Evolutionary conservation across 345 rosid species (phyloP).

Genomic region (Toxicodendron radicans): DNA sequence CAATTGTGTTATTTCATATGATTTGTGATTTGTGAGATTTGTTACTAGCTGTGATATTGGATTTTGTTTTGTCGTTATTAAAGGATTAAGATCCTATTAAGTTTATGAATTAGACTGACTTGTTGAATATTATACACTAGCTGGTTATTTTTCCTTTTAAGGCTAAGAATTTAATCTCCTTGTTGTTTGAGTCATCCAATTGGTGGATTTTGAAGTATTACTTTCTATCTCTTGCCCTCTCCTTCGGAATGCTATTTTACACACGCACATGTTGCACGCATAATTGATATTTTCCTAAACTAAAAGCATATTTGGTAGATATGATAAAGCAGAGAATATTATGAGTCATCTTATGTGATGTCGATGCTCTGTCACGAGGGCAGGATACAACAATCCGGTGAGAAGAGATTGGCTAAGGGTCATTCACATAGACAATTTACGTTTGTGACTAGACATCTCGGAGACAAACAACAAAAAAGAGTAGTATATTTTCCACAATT

Average conservation of each 20-base stretch:
- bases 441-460: not conserved
- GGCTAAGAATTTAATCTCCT: not conserved
- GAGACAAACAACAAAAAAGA: not conserved
- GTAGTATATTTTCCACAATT: not conserved
- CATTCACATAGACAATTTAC: not conserved
- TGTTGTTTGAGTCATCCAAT: not conserved
- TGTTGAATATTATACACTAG: not conserved
- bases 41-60: not conserved
- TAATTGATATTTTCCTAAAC: not conserved
- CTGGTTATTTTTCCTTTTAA: not conserved
- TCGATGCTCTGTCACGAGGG: not conserved
- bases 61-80: not conserved
- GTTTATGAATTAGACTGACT: slow-evolving; percentile 8
- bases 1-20: not conserved
- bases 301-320: slow-evolving; percentile 1
- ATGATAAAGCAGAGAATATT: not conserved
- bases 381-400: not conserved
- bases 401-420: not conserved
- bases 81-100: not conserved
- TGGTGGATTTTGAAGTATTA: not conserved
- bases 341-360: not conserved
- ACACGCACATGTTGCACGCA: not conserved
- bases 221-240: not conserved
- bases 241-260: not conserved
- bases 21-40: not conserved